phyloP scores from a whole-genome alignment of 805 yeast species.

The Pichia thaimueangensis region DNA sequence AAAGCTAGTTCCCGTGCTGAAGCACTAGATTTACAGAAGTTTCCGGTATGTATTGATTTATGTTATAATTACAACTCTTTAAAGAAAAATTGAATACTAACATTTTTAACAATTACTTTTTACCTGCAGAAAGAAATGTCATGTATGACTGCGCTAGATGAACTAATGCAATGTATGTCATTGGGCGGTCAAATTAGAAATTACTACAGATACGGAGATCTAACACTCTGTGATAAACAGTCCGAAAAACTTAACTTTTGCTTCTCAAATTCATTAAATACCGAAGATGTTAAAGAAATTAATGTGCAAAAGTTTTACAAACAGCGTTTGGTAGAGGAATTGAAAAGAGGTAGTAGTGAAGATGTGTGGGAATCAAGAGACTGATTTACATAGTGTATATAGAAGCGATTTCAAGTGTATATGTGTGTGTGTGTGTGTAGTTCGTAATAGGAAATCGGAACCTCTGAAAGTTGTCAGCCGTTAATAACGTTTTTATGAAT shows the following conservation, averaged over 20 bases:
- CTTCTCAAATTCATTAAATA: slow-evolving; percentile 47
- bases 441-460: too few species aligned
- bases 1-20: slow-evolving; percentile 26
- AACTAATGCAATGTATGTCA: slow-evolving; percentile 78
- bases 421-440: too few species aligned
- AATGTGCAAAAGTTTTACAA: slow-evolving; percentile 67
- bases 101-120: slow-evolving; percentile 2
- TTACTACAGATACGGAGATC: slow-evolving; percentile 77
- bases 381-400: too few species aligned
- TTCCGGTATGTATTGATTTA: slow-evolving; percentile 23
- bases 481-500: too few species aligned
- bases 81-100: slow-evolving; percentile 1
- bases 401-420: too few species aligned
- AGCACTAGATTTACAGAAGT: slow-evolving; percentile 21
- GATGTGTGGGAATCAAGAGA: slow-evolving; percentile 63
- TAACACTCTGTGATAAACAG: slow-evolving; percentile 64
- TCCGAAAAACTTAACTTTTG: slow-evolving; percentile 79
- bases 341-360: slow-evolving; percentile 69
- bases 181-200: slow-evolving; percentile 84
- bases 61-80: neutral
- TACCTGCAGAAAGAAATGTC: slow-evolving; percentile 39
- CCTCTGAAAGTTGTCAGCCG: too few species aligned
- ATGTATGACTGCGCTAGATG: slow-evolving; percentile 82
- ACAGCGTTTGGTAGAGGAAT: slow-evolving; percentile 52
- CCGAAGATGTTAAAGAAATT: slow-evolving; percentile 44